Evolutionary conservation across 768 basidiomycete genomes (phyloP).

Genomic region (Leccinum barrowsii): DNA sequence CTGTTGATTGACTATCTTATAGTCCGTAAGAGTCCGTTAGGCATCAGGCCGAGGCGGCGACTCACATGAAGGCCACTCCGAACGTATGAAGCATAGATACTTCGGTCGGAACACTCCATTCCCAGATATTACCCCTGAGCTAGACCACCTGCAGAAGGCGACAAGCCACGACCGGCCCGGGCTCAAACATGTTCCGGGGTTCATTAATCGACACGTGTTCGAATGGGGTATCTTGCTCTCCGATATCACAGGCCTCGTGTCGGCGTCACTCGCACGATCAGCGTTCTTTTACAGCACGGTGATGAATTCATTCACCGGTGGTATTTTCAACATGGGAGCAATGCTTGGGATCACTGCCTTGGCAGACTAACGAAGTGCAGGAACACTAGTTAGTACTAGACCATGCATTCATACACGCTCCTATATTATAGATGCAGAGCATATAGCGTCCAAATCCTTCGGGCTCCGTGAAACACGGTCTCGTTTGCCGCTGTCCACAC

Average conservation of each 20-base stretch:
- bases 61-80: too few species aligned
- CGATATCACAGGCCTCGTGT: constrained; percentile 39
- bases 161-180: too few species aligned
- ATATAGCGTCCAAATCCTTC: constrained; percentile 1
- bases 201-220: constrained; percentile 22
- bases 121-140: too few species aligned
- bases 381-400: background rate
- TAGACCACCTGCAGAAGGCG: too few species aligned
- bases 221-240: constrained; percentile 41
- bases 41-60: too few species aligned
- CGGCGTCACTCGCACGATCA: constrained; percentile 33
- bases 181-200: too few species aligned
- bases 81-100: too few species aligned
- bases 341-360: constrained; percentile 29
- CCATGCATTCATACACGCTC: background rate
- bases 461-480: constrained; percentile 13
- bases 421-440: constrained; percentile 2
- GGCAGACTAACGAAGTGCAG: constrained; percentile 29
- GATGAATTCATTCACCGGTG: constrained; percentile 39
- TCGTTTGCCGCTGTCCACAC: background rate
- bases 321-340: constrained; percentile 37
- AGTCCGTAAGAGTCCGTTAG: too few species aligned
- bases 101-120: too few species aligned
- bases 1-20: too few species aligned
- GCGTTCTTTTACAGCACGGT: constrained; percentile 38